Conservation (phyloP, 148 eudicot species). For the Fagopyrum esculentum region DNA sequence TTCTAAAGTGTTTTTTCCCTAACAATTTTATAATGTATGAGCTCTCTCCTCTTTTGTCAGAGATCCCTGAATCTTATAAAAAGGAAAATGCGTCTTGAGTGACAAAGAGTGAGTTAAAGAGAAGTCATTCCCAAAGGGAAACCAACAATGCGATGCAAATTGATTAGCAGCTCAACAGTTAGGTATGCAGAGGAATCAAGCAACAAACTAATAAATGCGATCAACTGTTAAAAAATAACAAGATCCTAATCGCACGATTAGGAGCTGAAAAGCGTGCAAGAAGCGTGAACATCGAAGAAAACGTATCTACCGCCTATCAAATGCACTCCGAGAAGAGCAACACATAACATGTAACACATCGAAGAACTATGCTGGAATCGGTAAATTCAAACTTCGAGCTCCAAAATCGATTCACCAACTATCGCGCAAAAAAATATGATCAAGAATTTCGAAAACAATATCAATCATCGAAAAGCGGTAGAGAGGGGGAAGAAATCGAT, state of each 20-base stretch:
- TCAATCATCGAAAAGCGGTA: not conserved
- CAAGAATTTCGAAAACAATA: not conserved
- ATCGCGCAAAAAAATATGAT: not conserved
- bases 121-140: not conserved
- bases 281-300: not conserved
- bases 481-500: not conserved
- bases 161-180: not conserved
- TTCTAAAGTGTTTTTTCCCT: not conserved
- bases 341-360: not conserved
- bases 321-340: not conserved
- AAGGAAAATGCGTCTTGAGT: not conserved
- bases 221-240: not conserved
- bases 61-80: not conserved
- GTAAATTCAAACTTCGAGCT: not conserved
- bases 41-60: not conserved
- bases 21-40: not conserved
- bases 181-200: not conserved
- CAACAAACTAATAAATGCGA: not conserved
- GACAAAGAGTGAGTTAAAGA: not conserved
- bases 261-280: not conserved
- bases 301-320: not conserved
- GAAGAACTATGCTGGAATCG: not conserved
- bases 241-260: not conserved
- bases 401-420: not conserved
- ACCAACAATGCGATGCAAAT: not conserved